Percentiles rank a stretch among this genome's conserved stretches.
Conservation (phyloP, 305 asterid genomes). For the Petunia hybrid region DNA sequence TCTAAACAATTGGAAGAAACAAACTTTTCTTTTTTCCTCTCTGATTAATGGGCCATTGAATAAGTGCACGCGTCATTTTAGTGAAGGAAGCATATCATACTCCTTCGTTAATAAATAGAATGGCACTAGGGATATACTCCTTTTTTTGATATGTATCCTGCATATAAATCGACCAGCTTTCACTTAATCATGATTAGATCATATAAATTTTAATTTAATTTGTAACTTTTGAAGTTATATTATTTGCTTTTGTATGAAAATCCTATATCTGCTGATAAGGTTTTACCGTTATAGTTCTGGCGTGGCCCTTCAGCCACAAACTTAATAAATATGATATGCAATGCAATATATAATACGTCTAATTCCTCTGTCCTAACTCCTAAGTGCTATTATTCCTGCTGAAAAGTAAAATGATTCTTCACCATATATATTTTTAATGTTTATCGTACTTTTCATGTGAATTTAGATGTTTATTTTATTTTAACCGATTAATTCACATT, state of each 20-base stretch:
- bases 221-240: too few relatives aligned
- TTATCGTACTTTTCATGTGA: slow-evolving; percentile 10
- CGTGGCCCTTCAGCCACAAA: too few relatives aligned
- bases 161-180: too few relatives aligned
- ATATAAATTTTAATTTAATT: too few relatives aligned
- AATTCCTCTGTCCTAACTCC: background rate
- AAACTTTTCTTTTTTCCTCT: background rate
- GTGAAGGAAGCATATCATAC: background rate
- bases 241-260: too few relatives aligned
- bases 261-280: too few relatives aligned
- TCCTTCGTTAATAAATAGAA: slow-evolving; percentile 5
- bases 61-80: slow-evolving; percentile 27
- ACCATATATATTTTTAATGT: too few relatives aligned
- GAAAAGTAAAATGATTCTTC: too few relatives aligned
- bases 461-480: background rate
- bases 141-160: background rate
- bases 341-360: background rate
- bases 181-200: too few relatives aligned
- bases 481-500: background rate
- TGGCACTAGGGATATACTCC: background rate
- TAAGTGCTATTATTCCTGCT: too few relatives aligned
- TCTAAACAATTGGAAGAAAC: background rate
- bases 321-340: too few relatives aligned
- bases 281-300: too few relatives aligned
- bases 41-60: slow-evolving; percentile 25